Evolutionary conservation across 129 eudicot species (phyloP).

Genomic region (carrot (Daucus carota)): DH1_v3.0 NC_030388.2:32569001-32569500

Average conservation of each 20-base stretch:
- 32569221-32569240: background rate
- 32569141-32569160: slow-evolving; percentile 34
- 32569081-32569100: slow-evolving; percentile 37
- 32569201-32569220: background rate
- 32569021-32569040: slow-evolving; percentile 28
- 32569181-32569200: background rate
- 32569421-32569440: slow-evolving; percentile 52
- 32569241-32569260: background rate
- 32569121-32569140: slow-evolving; percentile 42
- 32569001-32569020: slow-evolving; percentile 34
- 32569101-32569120: slow-evolving; percentile 60
- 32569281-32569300: slow-evolving; percentile 49
- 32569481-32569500: slow-evolving; percentile 79
- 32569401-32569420: slow-evolving; percentile 50
- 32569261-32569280: slow-evolving; percentile 30
- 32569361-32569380: slow-evolving; percentile 43
- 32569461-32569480: slow-evolving; percentile 37
- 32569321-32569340: slow-evolving; percentile 63
- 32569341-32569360: slow-evolving; percentile 46
- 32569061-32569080: slow-evolving; percentile 45
- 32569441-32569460: slow-evolving; percentile 46
- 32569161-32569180: background rate
- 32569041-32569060: slow-evolving; percentile 35
- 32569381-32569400: slow-evolving; percentile 41
- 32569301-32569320: slow-evolving; percentile 53